Conservation (phyloP, 2,329 filamentous ascomycete species). For the Ascochyta viciae-villosae region DNA sequence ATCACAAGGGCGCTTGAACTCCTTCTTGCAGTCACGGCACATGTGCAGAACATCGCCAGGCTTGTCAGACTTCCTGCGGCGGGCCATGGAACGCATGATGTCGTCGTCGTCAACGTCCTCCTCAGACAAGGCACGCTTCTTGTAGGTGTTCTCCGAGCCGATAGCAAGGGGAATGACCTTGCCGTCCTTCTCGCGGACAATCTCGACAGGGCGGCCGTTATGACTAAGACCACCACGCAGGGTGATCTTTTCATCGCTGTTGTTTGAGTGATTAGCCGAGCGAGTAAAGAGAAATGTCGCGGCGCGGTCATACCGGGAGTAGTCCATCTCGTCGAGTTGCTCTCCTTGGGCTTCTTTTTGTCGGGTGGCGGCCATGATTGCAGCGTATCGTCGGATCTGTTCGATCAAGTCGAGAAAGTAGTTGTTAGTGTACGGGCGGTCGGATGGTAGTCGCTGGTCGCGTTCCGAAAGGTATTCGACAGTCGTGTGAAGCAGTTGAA, state of each 20-base stretch:
- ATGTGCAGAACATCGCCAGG: conserved; percentile 83
- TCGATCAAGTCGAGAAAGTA: conserved; percentile 97
- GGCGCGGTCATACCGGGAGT: conserved; percentile 51
- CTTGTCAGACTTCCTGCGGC: conserved; percentile 90
- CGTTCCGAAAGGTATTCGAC: conserved; percentile 84
- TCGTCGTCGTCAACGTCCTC: conserved; percentile 80
- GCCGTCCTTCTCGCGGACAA: conserved; percentile 82
- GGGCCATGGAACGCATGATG: conserved; percentile 90
- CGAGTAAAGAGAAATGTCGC: conserved; percentile 31
- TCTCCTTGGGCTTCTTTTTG: conserved; percentile 68
- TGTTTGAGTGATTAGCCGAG: conserved; percentile 26
- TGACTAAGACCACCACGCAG: conserved; percentile 82
- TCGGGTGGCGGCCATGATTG: conserved; percentile 78
- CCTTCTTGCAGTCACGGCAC: conserved; percentile 81
- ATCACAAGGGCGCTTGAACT: conserved; percentile 97
- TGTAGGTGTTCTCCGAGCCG: conserved; percentile 65
- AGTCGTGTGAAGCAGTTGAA: conserved; percentile 87
- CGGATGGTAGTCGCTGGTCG: conserved; percentile 82
- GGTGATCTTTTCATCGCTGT: conserved; percentile 74
- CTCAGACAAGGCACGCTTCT: conserved; percentile 65
- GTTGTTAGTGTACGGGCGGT: conserved; percentile 91
- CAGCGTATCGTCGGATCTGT: conserved; percentile 89
- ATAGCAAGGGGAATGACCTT: conserved; percentile 76
- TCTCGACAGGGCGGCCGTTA: conserved; percentile 82
- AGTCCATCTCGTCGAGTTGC: conserved; percentile 59